Percentiles rank a stretch among this genome's conserved stretches.
Evolutionary conservation across 2,329 filamentous ascomycete species (phyloP).

Genomic region (Epichloe sp.): DNA sequence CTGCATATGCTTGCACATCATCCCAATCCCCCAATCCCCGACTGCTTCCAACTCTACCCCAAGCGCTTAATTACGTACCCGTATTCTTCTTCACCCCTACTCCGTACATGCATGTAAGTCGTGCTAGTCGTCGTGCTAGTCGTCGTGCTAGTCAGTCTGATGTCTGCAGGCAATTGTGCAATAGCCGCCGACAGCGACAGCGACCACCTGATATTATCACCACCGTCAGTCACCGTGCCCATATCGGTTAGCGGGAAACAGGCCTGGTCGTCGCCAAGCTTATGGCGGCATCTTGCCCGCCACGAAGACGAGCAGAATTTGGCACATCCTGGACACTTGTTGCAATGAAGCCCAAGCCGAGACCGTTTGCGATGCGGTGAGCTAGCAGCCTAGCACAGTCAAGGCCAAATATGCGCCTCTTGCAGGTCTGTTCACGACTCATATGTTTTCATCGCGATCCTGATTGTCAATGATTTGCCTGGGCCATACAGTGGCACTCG

Average conservation of each 20-base stretch:
- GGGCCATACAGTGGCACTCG: background rate
- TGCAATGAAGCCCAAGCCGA: slow-evolving; percentile 1
- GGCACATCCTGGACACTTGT: background rate
- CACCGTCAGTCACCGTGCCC: background rate
- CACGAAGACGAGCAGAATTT: slow-evolving; percentile 6
- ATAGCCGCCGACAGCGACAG: background rate
- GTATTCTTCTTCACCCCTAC: background rate
- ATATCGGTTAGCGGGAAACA: background rate
- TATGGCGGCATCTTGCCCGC: background rate
- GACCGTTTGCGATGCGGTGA: slow-evolving; percentile 5
- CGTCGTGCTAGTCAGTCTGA: background rate
- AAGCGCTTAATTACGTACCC: background rate
- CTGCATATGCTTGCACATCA: slow-evolving; percentile 1
- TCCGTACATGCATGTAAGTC: too few relatives aligned
- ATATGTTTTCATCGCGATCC: too few relatives aligned
- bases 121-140: slow-evolving; percentile 1
- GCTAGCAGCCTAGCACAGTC: background rate
- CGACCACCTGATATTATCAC: background rate
- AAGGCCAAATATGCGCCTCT: background rate
- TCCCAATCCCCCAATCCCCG: background rate
- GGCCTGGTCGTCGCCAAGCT: slow-evolving; percentile 5
- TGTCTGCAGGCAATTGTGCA: background rate
- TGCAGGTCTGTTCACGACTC: too few relatives aligned
- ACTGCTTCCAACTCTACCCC: background rate
- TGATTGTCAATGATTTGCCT: too few relatives aligned